Percentiles rank a stretch among this genome's conserved stretches.
phyloP scores from a whole-genome alignment of 106 monocot genomes.

The Allium sativum region DNA sequence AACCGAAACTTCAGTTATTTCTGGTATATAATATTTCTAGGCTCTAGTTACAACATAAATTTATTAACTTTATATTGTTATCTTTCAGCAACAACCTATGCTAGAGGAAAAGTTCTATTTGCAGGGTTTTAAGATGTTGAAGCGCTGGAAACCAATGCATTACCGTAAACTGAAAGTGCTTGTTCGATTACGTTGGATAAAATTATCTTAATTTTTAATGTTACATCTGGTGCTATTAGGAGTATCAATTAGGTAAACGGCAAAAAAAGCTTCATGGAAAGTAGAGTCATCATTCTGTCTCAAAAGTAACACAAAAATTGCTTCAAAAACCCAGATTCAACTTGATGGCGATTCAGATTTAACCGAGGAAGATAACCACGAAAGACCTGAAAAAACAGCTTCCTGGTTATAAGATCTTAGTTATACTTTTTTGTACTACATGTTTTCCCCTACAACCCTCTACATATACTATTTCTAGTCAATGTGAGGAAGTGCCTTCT shows the following conservation, averaged over 20 bases:
- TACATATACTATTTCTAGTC: too few relatives aligned
- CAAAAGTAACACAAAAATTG: constrained; percentile 29
- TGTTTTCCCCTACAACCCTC: neutral
- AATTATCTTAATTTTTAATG: neutral
- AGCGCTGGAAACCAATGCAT: constrained; percentile 21
- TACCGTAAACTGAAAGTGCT: constrained; percentile 9
- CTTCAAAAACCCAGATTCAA: constrained; percentile 65
- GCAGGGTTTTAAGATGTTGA: constrained; percentile 63
- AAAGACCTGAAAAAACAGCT: constrained; percentile 80
- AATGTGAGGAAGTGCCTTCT: too few relatives aligned
- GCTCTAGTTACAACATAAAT: neutral
- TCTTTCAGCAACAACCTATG: constrained; percentile 19
- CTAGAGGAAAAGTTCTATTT: constrained; percentile 50
- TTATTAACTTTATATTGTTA: neutral
- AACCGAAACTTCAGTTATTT: too few relatives aligned
- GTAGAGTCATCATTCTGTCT: constrained; percentile 61
- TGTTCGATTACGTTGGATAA: constrained; percentile 33
- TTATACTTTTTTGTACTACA: neutral
- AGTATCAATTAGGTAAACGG: constrained; percentile 36
- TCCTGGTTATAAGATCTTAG: constrained; percentile 29
- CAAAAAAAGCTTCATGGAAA: constrained; percentile 71
- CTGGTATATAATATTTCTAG: too few relatives aligned
- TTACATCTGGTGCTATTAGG: neutral
- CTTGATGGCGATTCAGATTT: constrained; percentile 75
- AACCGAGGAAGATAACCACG: constrained; percentile 87